Conservation (phyloP, 2,329 filamentous ascomycete species). For the Diplocarpon mali region DNA sequence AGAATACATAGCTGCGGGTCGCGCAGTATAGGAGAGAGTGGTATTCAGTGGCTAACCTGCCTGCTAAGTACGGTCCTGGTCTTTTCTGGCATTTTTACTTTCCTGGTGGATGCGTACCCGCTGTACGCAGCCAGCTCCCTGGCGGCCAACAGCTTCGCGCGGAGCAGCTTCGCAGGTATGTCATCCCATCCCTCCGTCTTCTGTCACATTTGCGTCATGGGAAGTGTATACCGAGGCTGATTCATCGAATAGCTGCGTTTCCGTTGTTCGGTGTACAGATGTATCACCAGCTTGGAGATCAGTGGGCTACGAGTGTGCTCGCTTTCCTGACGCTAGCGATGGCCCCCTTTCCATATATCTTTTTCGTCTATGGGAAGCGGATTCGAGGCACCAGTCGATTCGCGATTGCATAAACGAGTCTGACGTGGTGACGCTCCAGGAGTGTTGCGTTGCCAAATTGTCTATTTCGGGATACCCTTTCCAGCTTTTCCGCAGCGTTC, state of each 20-base stretch:
- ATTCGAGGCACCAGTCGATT: constrained; percentile 45
- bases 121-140: constrained; percentile 66
- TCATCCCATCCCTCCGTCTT: not conserved
- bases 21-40: constrained; percentile 8
- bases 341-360: constrained; percentile 53
- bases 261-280: constrained; percentile 65
- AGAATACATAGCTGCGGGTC: not conserved
- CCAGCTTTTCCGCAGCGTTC: not conserved
- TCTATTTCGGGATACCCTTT: not conserved
- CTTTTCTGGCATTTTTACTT: constrained; percentile 80
- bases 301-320: constrained; percentile 55
- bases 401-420: constrained; percentile 27
- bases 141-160: constrained; percentile 72
- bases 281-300: constrained; percentile 57
- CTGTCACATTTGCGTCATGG: not conserved
- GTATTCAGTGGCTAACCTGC: constrained; percentile 21
- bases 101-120: constrained; percentile 66
- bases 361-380: constrained; percentile 48
- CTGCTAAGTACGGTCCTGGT: constrained; percentile 56
- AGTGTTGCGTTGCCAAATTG: not conserved
- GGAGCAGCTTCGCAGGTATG: constrained; percentile 57
- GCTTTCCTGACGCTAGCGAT: constrained; percentile 51
- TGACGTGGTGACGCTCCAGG: constrained; percentile 3
- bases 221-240: constrained; percentile 12
- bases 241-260: constrained; percentile 48